Evolutionary conservation across 495 filamentous ascomycete species (phyloP).

Genomic region (Aspergillus nidulans): DNA sequence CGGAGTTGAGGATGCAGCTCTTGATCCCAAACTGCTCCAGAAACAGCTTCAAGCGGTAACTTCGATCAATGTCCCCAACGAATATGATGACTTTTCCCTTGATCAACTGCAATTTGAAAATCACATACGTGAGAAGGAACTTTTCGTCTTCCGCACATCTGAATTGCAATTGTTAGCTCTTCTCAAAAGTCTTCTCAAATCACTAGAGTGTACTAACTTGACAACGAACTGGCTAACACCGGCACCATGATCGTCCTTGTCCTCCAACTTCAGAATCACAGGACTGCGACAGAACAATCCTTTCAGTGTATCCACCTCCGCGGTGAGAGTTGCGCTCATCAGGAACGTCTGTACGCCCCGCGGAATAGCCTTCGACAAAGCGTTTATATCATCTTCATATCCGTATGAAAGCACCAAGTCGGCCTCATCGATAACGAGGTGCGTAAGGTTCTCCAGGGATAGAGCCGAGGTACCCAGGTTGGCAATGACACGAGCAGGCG

Average conservation of each 20-base stretch:
- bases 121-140: slow-evolving; percentile 86
- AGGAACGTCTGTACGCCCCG: slow-evolving; percentile 85
- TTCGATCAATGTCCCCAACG: slow-evolving; percentile 87
- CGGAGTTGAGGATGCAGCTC: slow-evolving; percentile 91
- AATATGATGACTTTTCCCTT: slow-evolving; percentile 95
- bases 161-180: neutral
- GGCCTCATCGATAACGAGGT: slow-evolving; percentile 91
- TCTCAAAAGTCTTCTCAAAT: neutral
- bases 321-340: slow-evolving; percentile 86
- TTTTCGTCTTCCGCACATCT: slow-evolving; percentile 95
- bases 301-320: slow-evolving; percentile 82
- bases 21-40: slow-evolving; percentile 95
- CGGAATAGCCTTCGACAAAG: slow-evolving; percentile 68
- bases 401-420: slow-evolving; percentile 94
- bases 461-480: slow-evolving; percentile 68
- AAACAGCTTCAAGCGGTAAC: slow-evolving; percentile 91
- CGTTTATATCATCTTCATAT: slow-evolving; percentile 84
- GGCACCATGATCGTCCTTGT: slow-evolving; percentile 64
- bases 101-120: slow-evolving; percentile 90
- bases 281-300: slow-evolving; percentile 82
- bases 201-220: slow-evolving; percentile 43
- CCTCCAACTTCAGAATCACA: slow-evolving; percentile 69
- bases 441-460: slow-evolving; percentile 61
- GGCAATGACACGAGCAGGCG: slow-evolving; percentile 69
- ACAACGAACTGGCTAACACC: slow-evolving; percentile 84